Evolutionary conservation across 2,329 filamentous ascomycete species (phyloP).

Genomic region (Epichloe scottii): DNA sequence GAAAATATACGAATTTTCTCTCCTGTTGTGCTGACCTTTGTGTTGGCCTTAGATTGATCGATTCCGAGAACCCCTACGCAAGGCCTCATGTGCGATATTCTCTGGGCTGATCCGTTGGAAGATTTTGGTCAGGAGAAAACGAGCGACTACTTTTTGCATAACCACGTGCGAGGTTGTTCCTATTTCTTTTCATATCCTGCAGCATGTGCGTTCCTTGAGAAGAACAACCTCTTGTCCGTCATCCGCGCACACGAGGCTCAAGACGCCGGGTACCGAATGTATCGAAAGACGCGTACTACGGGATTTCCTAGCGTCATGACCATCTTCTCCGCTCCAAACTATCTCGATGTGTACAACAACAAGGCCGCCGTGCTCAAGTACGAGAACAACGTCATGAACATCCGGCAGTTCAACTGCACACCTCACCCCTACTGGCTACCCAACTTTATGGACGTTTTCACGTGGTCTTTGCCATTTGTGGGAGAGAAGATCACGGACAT

Average conservation of each 20-base stretch:
- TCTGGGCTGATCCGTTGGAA: conserved; percentile 96
- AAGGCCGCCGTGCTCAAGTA: conserved; percentile 98
- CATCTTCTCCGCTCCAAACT: conserved; percentile 98
- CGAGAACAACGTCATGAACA: conserved; percentile 99
- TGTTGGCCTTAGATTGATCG: conserved; percentile 63
- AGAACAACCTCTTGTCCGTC: conserved; percentile 94
- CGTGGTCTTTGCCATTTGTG: conserved; percentile 98
- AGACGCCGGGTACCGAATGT: conserved; percentile 98
- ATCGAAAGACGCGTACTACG: conserved; percentile 93
- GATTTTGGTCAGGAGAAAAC: conserved; percentile 99
- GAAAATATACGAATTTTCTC: background rate
- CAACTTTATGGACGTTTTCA: conserved; percentile 99
- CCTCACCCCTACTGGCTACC: conserved; percentile 98
- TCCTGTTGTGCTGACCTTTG: background rate
- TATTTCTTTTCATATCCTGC: conserved; percentile 99
- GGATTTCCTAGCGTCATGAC: conserved; percentile 99
- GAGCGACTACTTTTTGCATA: conserved; percentile 94
- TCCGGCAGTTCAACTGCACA: conserved; percentile 98
- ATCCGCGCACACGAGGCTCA: conserved; percentile 97
- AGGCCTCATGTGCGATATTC: conserved; percentile 96
- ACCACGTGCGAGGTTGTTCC: conserved; percentile 94
- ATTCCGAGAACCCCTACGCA: conserved; percentile 97
- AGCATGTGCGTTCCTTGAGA: conserved; percentile 93
- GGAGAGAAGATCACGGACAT: conserved; percentile 99
- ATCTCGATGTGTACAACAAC: conserved; percentile 99